Conservation (phyloP, 768 basidiomycete genomes). For the Suillus subluteus region DNA sequence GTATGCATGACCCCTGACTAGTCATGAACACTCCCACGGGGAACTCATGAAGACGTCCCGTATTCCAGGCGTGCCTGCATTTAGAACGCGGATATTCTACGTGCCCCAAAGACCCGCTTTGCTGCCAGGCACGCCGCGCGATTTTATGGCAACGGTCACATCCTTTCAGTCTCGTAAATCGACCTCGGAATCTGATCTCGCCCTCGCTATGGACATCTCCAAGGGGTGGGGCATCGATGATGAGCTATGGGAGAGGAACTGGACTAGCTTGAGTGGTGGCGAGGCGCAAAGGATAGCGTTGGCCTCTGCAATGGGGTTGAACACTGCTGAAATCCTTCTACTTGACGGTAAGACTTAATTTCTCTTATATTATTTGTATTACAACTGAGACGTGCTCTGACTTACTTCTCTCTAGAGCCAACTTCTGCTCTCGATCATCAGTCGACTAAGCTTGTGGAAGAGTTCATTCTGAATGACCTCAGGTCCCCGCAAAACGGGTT, state of each 20-base stretch:
- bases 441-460: constrained; percentile 69
- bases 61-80: constrained; percentile 67
- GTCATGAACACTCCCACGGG: constrained; percentile 10
- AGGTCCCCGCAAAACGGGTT: constrained; percentile 49
- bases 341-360: constrained; percentile 64
- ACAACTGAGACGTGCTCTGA: background rate
- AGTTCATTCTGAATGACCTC: constrained; percentile 56
- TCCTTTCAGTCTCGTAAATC: constrained; percentile 51
- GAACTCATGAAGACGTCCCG: background rate
- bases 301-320: constrained; percentile 72
- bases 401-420: constrained; percentile 59
- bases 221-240: constrained; percentile 66
- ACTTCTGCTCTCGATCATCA: constrained; percentile 85
- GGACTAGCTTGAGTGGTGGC: constrained; percentile 83
- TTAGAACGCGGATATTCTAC: constrained; percentile 80
- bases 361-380: background rate
- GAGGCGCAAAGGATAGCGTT: constrained; percentile 85
- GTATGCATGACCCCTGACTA: constrained; percentile 33
- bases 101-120: constrained; percentile 88
- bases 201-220: constrained; percentile 56
- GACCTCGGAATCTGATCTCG: constrained; percentile 25
- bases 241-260: constrained; percentile 77
- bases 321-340: constrained; percentile 78
- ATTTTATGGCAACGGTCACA: constrained; percentile 64
- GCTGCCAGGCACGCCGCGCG: constrained; percentile 78